Conservation (phyloP, 164 flowering plant species). For the Berberis thunbergii region DNA sequence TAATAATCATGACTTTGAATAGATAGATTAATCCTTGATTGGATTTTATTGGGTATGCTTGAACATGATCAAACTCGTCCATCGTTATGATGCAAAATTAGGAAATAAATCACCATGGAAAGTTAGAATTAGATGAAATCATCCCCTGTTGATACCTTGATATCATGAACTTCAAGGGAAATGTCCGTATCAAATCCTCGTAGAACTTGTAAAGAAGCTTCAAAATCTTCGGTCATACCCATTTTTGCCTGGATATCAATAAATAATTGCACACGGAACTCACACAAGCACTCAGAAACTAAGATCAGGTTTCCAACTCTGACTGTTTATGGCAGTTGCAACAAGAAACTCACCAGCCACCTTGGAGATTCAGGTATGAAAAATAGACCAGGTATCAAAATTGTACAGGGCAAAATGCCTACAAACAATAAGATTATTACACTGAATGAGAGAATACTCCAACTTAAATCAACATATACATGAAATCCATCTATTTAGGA, state of each 20-base stretch:
- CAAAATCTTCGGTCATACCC: constrained; percentile 95
- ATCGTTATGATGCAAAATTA: background rate
- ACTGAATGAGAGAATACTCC: too few species aligned
- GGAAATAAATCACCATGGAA: background rate
- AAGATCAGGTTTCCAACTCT: background rate
- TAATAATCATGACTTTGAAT: background rate
- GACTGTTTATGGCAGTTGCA: background rate
- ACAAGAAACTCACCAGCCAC: constrained; percentile 66
- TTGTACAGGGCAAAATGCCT: constrained; percentile 83
- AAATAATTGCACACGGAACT: background rate
- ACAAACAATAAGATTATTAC: constrained; percentile 10
- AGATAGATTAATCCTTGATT: background rate
- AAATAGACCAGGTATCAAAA: constrained; percentile 89
- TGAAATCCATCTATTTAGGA: too few species aligned
- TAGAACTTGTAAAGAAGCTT: constrained; percentile 90
- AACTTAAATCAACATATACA: too few species aligned
- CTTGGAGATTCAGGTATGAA: constrained; percentile 98
- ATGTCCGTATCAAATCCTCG: constrained; percentile 90
- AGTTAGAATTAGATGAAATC: background rate
- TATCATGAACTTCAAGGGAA: constrained; percentile 80
- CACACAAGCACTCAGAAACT: constrained; percentile 3
- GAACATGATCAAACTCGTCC: background rate
- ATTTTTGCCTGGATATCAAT: constrained; percentile 67
- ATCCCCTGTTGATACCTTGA: constrained; percentile 46
- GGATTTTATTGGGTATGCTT: background rate